Evolutionary conservation across 1,284 basidiomycete genomes (phyloP).

Genomic region (Trichosporon asahii): DNA sequence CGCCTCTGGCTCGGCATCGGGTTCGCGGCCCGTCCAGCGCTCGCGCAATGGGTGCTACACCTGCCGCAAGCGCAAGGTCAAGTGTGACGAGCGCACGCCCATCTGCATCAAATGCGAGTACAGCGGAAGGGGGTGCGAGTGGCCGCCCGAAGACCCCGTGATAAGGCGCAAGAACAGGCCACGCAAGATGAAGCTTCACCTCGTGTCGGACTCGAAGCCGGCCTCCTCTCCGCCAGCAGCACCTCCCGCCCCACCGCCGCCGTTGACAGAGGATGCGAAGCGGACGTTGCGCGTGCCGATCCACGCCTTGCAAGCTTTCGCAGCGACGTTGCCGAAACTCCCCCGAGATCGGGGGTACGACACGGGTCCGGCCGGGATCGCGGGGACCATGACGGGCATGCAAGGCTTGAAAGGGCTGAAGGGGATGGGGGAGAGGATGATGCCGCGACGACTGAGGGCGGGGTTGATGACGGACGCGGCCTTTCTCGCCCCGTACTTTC

Average conservation of each 20-base stretch:
- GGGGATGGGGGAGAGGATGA: slow-evolving; percentile 19
- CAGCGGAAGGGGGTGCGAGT: slow-evolving; percentile 23
- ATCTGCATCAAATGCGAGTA: slow-evolving; percentile 19
- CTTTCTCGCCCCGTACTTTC: slow-evolving; percentile 41
- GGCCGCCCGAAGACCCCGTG: slow-evolving; percentile 32
- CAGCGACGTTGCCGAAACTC: slow-evolving; percentile 18
- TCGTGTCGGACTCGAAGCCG: slow-evolving; percentile 6
- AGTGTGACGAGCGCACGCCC: slow-evolving; percentile 22
- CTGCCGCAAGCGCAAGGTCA: slow-evolving; percentile 33
- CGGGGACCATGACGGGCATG: neutral
- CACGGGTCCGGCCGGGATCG: slow-evolving; percentile 9
- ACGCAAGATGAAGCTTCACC: slow-evolving; percentile 17
- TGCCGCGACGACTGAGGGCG: slow-evolving; percentile 26
- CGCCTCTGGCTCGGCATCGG: neutral
- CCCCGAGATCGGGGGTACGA: slow-evolving; percentile 16
- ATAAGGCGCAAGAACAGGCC: slow-evolving; percentile 29
- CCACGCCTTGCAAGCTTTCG: slow-evolving; percentile 13
- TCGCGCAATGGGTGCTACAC: slow-evolving; percentile 17
- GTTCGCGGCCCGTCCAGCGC: slow-evolving; percentile 12
- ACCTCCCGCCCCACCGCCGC: neutral
- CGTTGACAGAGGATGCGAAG: slow-evolving; percentile 13
- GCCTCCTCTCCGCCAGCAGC: slow-evolving; percentile 3
- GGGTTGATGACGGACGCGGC: slow-evolving; percentile 38
- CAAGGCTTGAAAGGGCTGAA: neutral
- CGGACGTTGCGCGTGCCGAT: slow-evolving; percentile 16